These are phyloP conservation scores for Phialophora tarda DNA, from an alignment of 2,329 filamentous ascomycete genomes.

Conservation along the genomic window DNA sequence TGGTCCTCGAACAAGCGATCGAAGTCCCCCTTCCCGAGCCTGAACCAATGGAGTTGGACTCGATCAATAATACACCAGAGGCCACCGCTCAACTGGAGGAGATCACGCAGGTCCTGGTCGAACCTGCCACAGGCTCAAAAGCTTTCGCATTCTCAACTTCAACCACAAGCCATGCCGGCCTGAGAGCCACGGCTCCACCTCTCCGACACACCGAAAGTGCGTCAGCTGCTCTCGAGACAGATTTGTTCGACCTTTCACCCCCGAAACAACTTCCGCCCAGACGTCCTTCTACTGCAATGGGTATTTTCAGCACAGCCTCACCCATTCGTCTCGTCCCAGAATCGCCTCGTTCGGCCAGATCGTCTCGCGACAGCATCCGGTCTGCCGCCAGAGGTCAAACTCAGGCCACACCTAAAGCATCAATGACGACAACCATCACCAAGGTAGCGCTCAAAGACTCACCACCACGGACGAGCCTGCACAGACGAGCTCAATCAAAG, in stretches of 20 bases:
- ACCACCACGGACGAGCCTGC: conserved; percentile 23
- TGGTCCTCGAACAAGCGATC: conserved; percentile 32
- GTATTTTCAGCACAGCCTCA: conserved; percentile 35
- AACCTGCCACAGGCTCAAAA: conserved; percentile 31
- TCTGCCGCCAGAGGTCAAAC: conserved; percentile 9
- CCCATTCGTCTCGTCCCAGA: conserved; percentile 38
- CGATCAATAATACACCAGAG: conserved; percentile 29
- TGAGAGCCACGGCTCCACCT: conserved; percentile 11
- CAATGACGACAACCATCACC: conserved; percentile 27
- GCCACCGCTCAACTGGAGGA: conserved; percentile 38
- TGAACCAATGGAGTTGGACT: conserved; percentile 31
- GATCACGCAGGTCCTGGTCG: conserved; percentile 40
- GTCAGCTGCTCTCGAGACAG: conserved; percentile 27
- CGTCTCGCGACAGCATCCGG: conserved; percentile 12
- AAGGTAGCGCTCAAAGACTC: conserved; percentile 35
- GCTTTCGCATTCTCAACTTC: conserved; percentile 39
- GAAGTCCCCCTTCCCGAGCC: conserved; percentile 37
- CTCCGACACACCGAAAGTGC: conserved; percentile 26
- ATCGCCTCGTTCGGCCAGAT: conserved; percentile 31
- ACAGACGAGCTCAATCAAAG: conserved; percentile 34
- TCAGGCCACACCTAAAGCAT: conserved; percentile 14
- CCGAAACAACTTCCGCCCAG: conserved; percentile 36
- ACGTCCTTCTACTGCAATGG: conserved; percentile 39
- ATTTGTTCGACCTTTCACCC: conserved; percentile 38
- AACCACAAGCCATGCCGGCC: conserved; percentile 26